Conservation (phyloP, 495 filamentous ascomycete genomes). For the Talaromyces ruber region DNA sequence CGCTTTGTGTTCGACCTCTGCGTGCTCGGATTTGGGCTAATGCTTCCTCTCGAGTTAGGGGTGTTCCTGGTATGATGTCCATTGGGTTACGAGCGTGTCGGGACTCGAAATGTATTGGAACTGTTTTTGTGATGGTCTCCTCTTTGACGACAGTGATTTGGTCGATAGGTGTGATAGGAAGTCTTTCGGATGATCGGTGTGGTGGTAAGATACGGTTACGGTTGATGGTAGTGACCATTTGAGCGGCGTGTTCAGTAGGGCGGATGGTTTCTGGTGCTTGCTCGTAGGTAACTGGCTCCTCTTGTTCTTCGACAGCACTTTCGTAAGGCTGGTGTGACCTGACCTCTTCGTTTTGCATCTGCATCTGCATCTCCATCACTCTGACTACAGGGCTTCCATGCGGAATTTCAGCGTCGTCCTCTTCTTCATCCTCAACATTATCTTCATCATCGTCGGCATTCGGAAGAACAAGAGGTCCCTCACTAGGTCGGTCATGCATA, state of each 20-base stretch:
- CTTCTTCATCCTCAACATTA: neutral
- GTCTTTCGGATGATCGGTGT: constrained; percentile 8
- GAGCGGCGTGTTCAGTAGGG: neutral
- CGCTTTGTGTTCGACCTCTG: constrained; percentile 36
- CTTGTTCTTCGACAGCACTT: neutral
- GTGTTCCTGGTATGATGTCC: constrained; percentile 25
- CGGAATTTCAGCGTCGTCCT: neutral
- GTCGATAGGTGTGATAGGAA: constrained; percentile 8
- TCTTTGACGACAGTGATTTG: constrained; percentile 4
- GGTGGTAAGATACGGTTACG: neutral
- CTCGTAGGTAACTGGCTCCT: neutral
- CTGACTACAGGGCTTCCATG: neutral
- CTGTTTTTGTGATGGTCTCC: constrained; percentile 20
- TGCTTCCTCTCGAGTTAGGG: constrained; percentile 41
- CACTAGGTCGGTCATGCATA: constrained; percentile 1
- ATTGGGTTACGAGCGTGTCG: constrained; percentile 10
- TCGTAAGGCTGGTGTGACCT: neutral
- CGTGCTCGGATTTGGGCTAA: constrained; percentile 43
- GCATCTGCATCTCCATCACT: neutral
- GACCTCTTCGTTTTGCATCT: neutral
- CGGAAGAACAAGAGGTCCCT: constrained; percentile 1
- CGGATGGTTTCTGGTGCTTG: neutral
- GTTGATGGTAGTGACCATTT: neutral
- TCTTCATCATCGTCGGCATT: constrained; percentile 1
- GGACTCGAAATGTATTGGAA: constrained; percentile 22